Conservation (phyloP, 2,329 filamentous ascomycete species). For the Intubia oerlemansii region DNA sequence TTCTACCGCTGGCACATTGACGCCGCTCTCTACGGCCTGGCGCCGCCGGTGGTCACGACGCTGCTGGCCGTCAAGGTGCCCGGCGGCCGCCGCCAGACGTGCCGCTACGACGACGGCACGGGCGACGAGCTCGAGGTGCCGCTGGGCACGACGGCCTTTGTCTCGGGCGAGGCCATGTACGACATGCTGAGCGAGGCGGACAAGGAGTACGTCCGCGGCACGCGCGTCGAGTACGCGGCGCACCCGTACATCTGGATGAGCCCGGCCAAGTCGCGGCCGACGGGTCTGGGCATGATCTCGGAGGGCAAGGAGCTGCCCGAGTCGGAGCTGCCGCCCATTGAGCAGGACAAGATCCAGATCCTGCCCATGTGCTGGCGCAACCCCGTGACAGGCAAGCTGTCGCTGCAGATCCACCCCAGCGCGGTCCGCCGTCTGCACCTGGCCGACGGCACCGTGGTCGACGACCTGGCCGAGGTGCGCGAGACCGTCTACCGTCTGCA, state of each 20-base stretch:
- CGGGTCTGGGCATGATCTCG: conserved; percentile 50
- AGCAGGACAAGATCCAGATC: conserved; percentile 44
- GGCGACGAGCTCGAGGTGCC: conserved; percentile 47
- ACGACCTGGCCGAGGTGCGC: conserved; percentile 42
- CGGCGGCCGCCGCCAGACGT: conserved; percentile 25
- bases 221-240: conserved; percentile 52
- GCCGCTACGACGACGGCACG: conserved; percentile 54
- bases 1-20: conserved; percentile 71
- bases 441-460: conserved; percentile 42
- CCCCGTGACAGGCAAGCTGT: conserved; percentile 44
- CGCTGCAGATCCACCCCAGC: conserved; percentile 54
- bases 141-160: conserved; percentile 58
- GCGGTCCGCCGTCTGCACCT: conserved; percentile 49
- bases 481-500: conserved; percentile 47
- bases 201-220: conserved; percentile 43
- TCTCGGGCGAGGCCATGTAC: conserved; percentile 50
- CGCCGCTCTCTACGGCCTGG: conserved; percentile 52
- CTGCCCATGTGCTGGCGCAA: conserved; percentile 64
- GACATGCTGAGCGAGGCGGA: conserved; percentile 42
- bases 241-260: conserved; percentile 76
- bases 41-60: conserved; percentile 53
- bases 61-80: conserved; percentile 57
- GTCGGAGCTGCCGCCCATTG: conserved; percentile 40
- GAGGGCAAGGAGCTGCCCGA: conserved; percentile 28
- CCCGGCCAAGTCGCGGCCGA: conserved; percentile 39